Conservation (phyloP, 495 filamentous ascomycete species). For the Talaromyces proteolyticus region DNA sequence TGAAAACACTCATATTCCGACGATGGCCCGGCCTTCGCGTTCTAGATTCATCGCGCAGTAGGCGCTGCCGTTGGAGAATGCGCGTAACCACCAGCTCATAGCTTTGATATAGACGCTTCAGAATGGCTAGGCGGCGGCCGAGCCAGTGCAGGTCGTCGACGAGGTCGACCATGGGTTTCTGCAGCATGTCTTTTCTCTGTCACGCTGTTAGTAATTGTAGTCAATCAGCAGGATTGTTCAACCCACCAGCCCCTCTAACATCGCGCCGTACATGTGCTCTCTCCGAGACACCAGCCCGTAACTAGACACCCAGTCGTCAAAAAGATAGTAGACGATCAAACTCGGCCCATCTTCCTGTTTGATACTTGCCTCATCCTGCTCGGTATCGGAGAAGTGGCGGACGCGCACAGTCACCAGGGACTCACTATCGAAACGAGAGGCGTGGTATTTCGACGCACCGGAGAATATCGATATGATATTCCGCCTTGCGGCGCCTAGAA, state of each 20-base stretch:
- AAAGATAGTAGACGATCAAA: constrained; percentile 79
- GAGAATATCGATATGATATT: constrained; percentile 68
- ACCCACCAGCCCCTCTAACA: constrained; percentile 52
- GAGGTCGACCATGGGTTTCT: constrained; percentile 51
- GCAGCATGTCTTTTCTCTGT: constrained; percentile 54
- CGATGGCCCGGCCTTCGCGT: constrained; percentile 13
- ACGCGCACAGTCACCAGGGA: constrained; percentile 47
- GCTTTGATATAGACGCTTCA: constrained; percentile 72
- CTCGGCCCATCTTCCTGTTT: constrained; percentile 61
- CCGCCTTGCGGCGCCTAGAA: constrained; percentile 52
- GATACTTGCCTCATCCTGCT: constrained; percentile 28
- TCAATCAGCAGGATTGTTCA: not conserved
- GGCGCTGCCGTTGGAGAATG: constrained; percentile 51
- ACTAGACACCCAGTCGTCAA: constrained; percentile 77
- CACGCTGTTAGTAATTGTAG: constrained; percentile 1
- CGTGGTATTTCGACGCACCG: constrained; percentile 54
- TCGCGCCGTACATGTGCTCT: constrained; percentile 54
- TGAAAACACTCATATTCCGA: constrained; percentile 15
- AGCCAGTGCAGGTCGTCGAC: constrained; percentile 70
- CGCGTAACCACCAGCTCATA: constrained; percentile 75
- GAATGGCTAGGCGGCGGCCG: constrained; percentile 56
- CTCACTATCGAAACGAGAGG: constrained; percentile 33
- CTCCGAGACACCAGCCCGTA: constrained; percentile 56
- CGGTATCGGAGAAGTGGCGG: constrained; percentile 26
- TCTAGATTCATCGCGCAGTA: constrained; percentile 28